Evolutionary conservation across 78 protist species (phyloP), one percentile per base, ranked within the genome.

Genomic region (Guillardia theta): DNA sequence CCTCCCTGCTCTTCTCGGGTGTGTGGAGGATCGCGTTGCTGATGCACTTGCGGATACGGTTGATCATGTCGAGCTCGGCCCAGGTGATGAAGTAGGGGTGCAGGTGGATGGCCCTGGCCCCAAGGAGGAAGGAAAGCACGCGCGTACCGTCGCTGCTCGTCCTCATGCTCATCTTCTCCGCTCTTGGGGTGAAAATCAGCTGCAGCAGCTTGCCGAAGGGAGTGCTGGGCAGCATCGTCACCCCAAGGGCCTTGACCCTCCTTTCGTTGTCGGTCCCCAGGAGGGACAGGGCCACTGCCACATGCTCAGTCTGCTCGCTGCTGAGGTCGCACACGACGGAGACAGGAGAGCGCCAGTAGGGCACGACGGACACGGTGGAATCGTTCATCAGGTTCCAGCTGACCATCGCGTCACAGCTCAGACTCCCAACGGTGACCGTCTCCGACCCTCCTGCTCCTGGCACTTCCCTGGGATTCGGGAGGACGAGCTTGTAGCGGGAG

Each of bases 321-420:
- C 24, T 50, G 90, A 43, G 48, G 50, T 78, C 90, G 50, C 53
- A 8, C 33, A 78, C 44, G 48, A 9, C 24, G 15, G 43, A 22
- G 41, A 43, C 24, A 10, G 90, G 90, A 30, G 90, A 45, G 30
- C 90, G 45, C 90, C 90, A 78, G 90, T 78, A 78, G 24, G 90
- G 90, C 15, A 78, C 53, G 43, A 43, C 90, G 41, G 39, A 48
- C 53, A 43, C 47, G 37, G 3, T 6, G 88, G 43, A 41, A 46
- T 19, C 15, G 78, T 33, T 12, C 43, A 64, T 64, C 43, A 5
- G 30, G 58, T 19, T 50, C 30, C 58, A 10, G 58, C 10, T 50
- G 58, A 50, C 58, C 30, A 50, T 50, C 30, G 58, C 58, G 58
- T 10, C 58, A 50, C 15, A 15, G 58, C 58, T 19, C 15, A 15